These are phyloP conservation scores for Lasiodiplodia gonubiensis DNA, from an alignment of 2,329 filamentous ascomycete species.

Conservation along the genomic window DNA sequence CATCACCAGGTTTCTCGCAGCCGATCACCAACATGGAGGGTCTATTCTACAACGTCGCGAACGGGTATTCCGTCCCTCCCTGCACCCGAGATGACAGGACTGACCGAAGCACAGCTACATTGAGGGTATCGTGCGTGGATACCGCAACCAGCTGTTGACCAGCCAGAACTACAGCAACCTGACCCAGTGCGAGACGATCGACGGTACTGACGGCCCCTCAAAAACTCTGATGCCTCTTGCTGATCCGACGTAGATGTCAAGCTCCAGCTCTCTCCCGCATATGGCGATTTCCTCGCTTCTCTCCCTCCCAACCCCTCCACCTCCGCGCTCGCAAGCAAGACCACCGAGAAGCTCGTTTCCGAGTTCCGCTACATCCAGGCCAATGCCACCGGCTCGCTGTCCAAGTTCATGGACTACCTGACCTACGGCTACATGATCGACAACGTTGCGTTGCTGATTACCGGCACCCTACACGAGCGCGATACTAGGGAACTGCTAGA, in stretches of 20 bases:
- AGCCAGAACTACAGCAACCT: slow-evolving; percentile 91
- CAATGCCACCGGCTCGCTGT: slow-evolving; percentile 87
- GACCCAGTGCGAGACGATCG: slow-evolving; percentile 96
- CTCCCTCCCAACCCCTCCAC: slow-evolving; percentile 97
- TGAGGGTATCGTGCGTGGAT: slow-evolving; percentile 96
- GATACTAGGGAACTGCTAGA: slow-evolving; percentile 95
- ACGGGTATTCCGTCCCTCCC: slow-evolving; percentile 66
- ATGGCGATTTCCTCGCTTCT: slow-evolving; percentile 93
- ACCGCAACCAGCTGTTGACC: slow-evolving; percentile 91
- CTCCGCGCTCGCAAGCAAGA: slow-evolving; percentile 90
- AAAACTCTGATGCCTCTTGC: background rate
- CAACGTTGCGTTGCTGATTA: slow-evolving; percentile 97
- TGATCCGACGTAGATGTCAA: slow-evolving; percentile 76
- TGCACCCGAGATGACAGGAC: slow-evolving; percentile 15
- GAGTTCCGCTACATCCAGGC: slow-evolving; percentile 97
- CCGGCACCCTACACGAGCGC: slow-evolving; percentile 94
- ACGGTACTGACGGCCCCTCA: slow-evolving; percentile 66
- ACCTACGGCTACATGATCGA: slow-evolving; percentile 99
- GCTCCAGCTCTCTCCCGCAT: slow-evolving; percentile 93
- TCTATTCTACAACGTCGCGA: slow-evolving; percentile 92
- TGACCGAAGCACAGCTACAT: slow-evolving; percentile 71
- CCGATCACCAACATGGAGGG: slow-evolving; percentile 72
- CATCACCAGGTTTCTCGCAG: slow-evolving; percentile 14
- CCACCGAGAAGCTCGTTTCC: slow-evolving; percentile 96
- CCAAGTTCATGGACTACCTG: slow-evolving; percentile 96